These are phyloP conservation scores for Globisporangium radiosum DNA, from an alignment of 352 stramenopile species.

Conservation along the genomic window DNA sequence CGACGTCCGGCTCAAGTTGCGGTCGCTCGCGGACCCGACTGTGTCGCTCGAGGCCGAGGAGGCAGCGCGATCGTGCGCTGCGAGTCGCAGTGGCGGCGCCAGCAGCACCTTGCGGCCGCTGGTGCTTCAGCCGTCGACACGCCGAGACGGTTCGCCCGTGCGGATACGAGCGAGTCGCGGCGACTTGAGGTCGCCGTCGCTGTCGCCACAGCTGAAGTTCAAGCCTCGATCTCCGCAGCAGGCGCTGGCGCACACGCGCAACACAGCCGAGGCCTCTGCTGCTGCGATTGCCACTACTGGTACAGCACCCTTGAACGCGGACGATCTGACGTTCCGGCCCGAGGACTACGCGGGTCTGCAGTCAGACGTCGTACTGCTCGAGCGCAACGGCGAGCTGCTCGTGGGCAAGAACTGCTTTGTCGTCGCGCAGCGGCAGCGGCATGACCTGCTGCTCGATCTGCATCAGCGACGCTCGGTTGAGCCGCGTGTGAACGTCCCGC, in stretches of 20 bases:
- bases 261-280: no score
- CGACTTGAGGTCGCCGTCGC: background rate
- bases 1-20: conserved; percentile 35
- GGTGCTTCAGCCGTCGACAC: conserved; percentile 9
- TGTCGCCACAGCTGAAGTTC: background rate
- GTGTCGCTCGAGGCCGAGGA: conserved; percentile 49
- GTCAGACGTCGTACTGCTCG: conserved; percentile 38
- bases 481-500: conserved; percentile 23
- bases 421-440: conserved; percentile 28
- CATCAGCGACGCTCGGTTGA: conserved; percentile 25
- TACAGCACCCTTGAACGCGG: background rate
- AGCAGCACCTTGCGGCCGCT: background rate
- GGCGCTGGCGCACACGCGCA: no score
- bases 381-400: conserved; percentile 33
- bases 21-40: conserved; percentile 38
- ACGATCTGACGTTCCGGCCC: conserved; percentile 27
- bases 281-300: no score
- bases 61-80: conserved; percentile 2
- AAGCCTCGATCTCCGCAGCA: no score
- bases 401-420: conserved; percentile 51
- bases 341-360: conserved; percentile 49
- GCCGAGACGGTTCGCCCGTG: background rate
- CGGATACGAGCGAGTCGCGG: no score
- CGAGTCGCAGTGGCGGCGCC: background rate
- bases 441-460: conserved; percentile 35